Evolutionary conservation across 2,329 filamentous ascomycete genomes (phyloP).

Genomic region (Aspergillus ochraceoroseus): DNA sequence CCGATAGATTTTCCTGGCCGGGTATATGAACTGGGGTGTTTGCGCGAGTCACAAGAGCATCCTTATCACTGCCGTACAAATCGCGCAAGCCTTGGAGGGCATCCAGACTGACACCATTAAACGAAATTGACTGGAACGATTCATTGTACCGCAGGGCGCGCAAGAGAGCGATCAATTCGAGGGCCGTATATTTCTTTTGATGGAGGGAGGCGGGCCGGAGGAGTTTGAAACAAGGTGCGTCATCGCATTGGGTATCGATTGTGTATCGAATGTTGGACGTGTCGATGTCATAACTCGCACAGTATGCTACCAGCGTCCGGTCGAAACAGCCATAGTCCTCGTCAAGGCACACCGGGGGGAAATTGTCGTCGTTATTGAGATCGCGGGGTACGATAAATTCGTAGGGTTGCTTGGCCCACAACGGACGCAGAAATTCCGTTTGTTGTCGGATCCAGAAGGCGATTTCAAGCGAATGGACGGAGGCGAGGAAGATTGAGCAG

Average conservation of each 20-base stretch:
- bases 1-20: constrained; percentile 52
- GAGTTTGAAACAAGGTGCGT: constrained; percentile 62
- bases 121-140: constrained; percentile 62
- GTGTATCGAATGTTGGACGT: constrained; percentile 62
- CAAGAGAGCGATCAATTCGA: constrained; percentile 66
- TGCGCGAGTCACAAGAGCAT: constrained; percentile 58
- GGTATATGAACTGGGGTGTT: constrained; percentile 51
- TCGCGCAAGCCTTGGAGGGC: constrained; percentile 59
- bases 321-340: constrained; percentile 62
- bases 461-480: constrained; percentile 60
- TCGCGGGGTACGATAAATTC: constrained; percentile 56
- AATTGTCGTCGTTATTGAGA: constrained; percentile 49
- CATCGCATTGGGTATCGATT: constrained; percentile 58
- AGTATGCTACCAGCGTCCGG: constrained; percentile 64
- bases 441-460: constrained; percentile 57
- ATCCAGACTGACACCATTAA: constrained; percentile 61
- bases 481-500: constrained; percentile 58
- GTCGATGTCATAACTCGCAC: constrained; percentile 63
- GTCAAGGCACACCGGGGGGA: constrained; percentile 46
- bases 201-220: constrained; percentile 51
- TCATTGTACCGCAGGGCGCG: constrained; percentile 67
- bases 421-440: constrained; percentile 60
- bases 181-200: constrained; percentile 52
- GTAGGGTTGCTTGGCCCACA: constrained; percentile 61
- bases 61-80: constrained; percentile 56